These are phyloP conservation scores for Mortierella alpina DNA, from an alignment of 192 early-diverging fungal species.

Conservation along the genomic window DNA sequence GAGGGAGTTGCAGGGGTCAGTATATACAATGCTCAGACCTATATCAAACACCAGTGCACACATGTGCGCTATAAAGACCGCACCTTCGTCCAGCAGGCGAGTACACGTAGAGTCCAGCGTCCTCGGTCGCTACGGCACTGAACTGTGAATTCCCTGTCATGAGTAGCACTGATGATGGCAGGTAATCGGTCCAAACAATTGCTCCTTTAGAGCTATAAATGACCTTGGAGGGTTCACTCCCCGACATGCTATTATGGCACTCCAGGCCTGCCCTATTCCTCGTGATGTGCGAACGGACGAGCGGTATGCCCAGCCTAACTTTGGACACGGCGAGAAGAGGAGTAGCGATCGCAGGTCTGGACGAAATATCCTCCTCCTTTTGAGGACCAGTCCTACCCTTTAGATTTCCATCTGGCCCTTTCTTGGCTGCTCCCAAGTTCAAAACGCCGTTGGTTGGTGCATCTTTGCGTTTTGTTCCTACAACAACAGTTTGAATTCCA, in stretches of 20 bases:
- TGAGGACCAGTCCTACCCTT: conserved; percentile 23
- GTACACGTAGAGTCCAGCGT: conserved; percentile 74
- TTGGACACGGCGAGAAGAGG: conserved; percentile 56
- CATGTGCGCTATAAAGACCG: not conserved
- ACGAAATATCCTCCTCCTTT: conserved; percentile 25
- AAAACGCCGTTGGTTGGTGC: conserved; percentile 17
- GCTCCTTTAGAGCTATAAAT: conserved; percentile 59
- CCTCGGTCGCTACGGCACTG: conserved; percentile 71
- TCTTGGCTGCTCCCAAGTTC: conserved; percentile 22
- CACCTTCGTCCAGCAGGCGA: conserved; percentile 77
- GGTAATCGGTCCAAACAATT: conserved; percentile 69
- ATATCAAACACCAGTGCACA: not conserved
- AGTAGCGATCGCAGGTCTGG: conserved; percentile 52
- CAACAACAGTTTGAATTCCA: conserved; percentile 53
- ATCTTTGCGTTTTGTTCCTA: conserved; percentile 64
- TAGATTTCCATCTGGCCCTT: conserved; percentile 14
- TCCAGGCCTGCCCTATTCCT: conserved; percentile 38
- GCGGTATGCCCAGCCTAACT: conserved; percentile 60
- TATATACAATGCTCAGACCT: not conserved
- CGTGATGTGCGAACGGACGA: conserved; percentile 55
- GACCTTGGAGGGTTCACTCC: conserved; percentile 55
- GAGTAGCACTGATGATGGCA: conserved; percentile 67
- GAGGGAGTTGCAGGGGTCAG: not conserved
- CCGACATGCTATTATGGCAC: conserved; percentile 45
- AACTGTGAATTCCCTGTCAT: conserved; percentile 70